Evolutionary conservation across 2,329 filamentous ascomycete genomes (phyloP).

Genomic region (Cytospora leucostoma): DNA sequence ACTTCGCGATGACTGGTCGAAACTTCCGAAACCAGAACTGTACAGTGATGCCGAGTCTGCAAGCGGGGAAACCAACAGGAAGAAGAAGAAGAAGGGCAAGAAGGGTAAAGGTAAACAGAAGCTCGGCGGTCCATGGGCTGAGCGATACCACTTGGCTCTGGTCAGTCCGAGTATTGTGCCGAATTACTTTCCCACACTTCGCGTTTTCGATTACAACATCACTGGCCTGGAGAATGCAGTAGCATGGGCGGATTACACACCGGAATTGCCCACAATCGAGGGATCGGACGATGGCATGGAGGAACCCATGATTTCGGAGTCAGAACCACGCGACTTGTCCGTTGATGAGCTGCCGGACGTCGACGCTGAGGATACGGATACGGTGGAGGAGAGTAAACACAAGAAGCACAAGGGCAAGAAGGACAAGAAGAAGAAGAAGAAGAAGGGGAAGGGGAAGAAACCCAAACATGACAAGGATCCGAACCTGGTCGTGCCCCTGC

Average conservation of each 20-base stretch:
- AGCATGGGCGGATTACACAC: slow-evolving; percentile 46
- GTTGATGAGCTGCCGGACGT: slow-evolving; percentile 23
- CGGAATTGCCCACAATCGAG: slow-evolving; percentile 21
- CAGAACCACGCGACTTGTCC: slow-evolving; percentile 33
- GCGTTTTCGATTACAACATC: slow-evolving; percentile 95
- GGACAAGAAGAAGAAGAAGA: slow-evolving; percentile 41
- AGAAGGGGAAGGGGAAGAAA: slow-evolving; percentile 47
- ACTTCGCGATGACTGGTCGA: slow-evolving; percentile 75
- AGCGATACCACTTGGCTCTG: slow-evolving; percentile 80
- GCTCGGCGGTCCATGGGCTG: slow-evolving; percentile 76
- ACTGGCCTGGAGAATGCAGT: slow-evolving; percentile 65
- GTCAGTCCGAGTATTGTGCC: slow-evolving; percentile 88
- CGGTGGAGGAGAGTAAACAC: too few relatives aligned
- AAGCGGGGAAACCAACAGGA: slow-evolving; percentile 36
- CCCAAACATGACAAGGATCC: slow-evolving; percentile 56
- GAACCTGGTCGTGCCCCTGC: slow-evolving; percentile 65
- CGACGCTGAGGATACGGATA: slow-evolving; percentile 30
- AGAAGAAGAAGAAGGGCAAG: slow-evolving; percentile 42
- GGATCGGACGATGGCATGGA: neutral
- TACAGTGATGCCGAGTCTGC: slow-evolving; percentile 28
- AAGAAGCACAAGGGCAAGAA: slow-evolving; percentile 40
- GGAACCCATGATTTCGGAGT: neutral
- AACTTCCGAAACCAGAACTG: slow-evolving; percentile 60
- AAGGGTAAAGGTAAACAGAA: slow-evolving; percentile 47
- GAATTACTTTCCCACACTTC: slow-evolving; percentile 85